Conservation (phyloP, 202 grass and related monocot genomes). For the Schoenoplectus triqueter region DNA sequence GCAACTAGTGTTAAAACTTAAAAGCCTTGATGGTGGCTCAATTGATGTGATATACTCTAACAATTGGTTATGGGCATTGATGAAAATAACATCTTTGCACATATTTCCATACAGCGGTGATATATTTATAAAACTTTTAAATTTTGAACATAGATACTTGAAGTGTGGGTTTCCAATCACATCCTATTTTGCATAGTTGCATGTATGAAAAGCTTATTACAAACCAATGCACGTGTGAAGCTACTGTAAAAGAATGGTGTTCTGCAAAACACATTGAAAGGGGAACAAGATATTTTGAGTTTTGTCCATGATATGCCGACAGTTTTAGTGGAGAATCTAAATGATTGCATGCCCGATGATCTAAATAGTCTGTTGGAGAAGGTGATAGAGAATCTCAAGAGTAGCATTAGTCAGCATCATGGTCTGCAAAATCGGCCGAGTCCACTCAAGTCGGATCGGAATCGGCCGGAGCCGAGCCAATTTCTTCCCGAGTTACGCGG, state of each 20-base stretch:
- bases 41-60: background rate
- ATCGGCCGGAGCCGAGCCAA: no score
- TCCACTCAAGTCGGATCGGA: no score
- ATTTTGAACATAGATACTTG: background rate
- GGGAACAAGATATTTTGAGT: background rate
- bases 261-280: background rate
- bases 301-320: background rate
- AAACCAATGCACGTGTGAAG: background rate
- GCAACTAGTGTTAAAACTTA: background rate
- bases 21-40: background rate
- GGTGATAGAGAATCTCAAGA: no score
- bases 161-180: background rate
- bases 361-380: background rate
- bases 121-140: background rate
- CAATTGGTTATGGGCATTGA: background rate
- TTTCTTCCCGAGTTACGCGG: no score
- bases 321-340: background rate
- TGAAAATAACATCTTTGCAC: background rate
- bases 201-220: background rate
- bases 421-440: no score
- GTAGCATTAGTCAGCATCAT: no score
- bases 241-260: background rate
- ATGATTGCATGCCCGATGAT: background rate
- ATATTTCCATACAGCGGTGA: background rate
- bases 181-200: background rate